Evolutionary conservation across 176 grass and related monocot genomes (phyloP).

Genomic region (Guadua angustifolia): DNA sequence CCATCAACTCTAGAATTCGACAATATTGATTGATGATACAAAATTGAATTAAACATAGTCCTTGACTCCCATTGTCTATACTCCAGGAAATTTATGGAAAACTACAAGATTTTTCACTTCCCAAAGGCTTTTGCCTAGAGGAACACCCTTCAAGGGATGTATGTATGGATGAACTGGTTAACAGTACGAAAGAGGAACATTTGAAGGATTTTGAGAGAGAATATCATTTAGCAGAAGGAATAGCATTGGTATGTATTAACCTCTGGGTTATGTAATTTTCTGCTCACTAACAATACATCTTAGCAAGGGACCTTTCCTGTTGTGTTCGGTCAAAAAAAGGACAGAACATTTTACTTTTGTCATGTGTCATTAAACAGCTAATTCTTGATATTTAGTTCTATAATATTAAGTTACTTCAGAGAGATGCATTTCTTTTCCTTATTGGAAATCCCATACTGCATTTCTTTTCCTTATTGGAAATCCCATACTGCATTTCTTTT

Average conservation of each 20-base stretch:
- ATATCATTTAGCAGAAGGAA: slow-evolving; percentile 56
- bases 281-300: background rate
- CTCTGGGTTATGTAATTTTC: background rate
- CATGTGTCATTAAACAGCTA: background rate
- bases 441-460: background rate
- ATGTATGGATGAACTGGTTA: slow-evolving; percentile 48
- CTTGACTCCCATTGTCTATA: background rate
- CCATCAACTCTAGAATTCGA: too few species aligned
- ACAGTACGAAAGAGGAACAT: slow-evolving; percentile 37
- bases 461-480: background rate
- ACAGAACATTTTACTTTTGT: background rate
- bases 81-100: slow-evolving; percentile 50
- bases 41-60: background rate
- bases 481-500: background rate
- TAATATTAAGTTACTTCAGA: background rate
- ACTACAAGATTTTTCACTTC: slow-evolving; percentile 42
- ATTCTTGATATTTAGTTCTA: background rate
- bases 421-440: background rate
- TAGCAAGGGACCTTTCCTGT: background rate
- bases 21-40: background rate
- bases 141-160: slow-evolving; percentile 44
- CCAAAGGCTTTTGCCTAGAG: slow-evolving; percentile 20
- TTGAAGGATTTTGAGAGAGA: slow-evolving; percentile 56
- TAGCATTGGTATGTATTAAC: slow-evolving; percentile 47
- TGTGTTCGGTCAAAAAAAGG: background rate